A percentile compares a stretch with the other conserved stretches of the same genome.
These are phyloP conservation scores for Cinchona pubescens DNA, from an alignment of 257 asterid species.

Conservation along the genomic window DNA sequence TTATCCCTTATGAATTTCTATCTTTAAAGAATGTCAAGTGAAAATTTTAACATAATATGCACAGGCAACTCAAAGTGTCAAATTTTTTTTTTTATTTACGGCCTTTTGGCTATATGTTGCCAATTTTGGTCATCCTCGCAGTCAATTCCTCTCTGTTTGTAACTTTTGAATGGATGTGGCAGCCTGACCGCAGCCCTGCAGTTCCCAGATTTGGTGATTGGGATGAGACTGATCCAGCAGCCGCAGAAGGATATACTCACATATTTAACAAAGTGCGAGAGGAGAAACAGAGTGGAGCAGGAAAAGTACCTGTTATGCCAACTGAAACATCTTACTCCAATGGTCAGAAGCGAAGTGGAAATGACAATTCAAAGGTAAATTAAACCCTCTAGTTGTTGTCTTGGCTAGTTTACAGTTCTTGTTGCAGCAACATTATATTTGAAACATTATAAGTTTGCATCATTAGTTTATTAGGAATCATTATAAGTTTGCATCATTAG, in stretches of 20 bases:
- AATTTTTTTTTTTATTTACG: background rate
- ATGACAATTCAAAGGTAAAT: conserved; percentile 51
- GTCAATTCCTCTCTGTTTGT: background rate
- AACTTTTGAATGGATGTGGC: conserved; percentile 17
- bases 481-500: background rate
- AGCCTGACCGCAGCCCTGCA: conserved; percentile 76
- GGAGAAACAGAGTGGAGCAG: conserved; percentile 63
- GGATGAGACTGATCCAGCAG: conserved; percentile 75
- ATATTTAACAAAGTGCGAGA: conserved; percentile 62
- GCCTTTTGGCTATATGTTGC: background rate
- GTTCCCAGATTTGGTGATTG: conserved; percentile 88
- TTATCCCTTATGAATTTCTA: too few relatives aligned
- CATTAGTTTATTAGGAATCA: background rate
- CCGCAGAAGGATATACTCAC: conserved; percentile 74
- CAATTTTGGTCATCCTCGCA: background rate
- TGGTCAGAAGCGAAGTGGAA: conserved; percentile 46
- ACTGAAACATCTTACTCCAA: conserved; percentile 50
- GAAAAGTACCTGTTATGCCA: conserved; percentile 61
- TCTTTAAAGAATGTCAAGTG: background rate
- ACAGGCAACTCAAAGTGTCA: background rate
- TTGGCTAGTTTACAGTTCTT: background rate
- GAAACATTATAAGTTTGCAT: background rate
- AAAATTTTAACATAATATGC: background rate
- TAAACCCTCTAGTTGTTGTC: background rate
- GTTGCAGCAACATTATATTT: background rate